phyloP scores from a whole-genome alignment of 129 eudicot species.

The Helichrysum umbraculigerum region DNA sequence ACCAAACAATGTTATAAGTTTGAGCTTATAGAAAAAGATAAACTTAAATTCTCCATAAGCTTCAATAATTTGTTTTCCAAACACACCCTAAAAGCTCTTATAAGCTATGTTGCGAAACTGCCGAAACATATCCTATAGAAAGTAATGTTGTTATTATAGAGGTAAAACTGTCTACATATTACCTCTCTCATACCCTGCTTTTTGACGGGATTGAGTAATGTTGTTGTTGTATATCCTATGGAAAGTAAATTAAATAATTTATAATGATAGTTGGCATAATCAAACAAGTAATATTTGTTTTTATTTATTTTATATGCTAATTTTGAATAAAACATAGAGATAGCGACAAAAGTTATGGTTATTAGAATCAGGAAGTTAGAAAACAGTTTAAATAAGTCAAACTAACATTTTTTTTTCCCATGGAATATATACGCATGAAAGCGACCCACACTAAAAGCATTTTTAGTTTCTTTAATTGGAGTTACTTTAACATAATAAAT shows the following conservation, averaged over 20 bases:
- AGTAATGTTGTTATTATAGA: too few species aligned
- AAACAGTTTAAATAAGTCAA: constrained; percentile 50
- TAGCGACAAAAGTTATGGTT: constrained; percentile 32
- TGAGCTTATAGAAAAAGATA: too few species aligned
- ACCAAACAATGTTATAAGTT: too few species aligned
- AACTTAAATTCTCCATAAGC: too few species aligned
- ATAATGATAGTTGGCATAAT: constrained; percentile 24
- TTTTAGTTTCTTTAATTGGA: not conserved
- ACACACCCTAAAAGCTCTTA: too few species aligned
- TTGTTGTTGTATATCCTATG: too few species aligned
- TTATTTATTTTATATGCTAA: constrained; percentile 22
- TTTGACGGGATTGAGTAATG: too few species aligned
- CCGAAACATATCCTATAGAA: too few species aligned
- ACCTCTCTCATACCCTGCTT: too few species aligned
- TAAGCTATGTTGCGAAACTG: too few species aligned
- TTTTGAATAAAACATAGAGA: constrained; percentile 24
- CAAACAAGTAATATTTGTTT: constrained; percentile 22
- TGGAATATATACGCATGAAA: not conserved
- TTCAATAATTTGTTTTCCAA: too few species aligned
- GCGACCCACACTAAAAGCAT: constrained; percentile 12
- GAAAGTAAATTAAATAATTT: not conserved
- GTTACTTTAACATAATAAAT: not conserved
- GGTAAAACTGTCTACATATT: too few species aligned
- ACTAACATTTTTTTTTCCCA: constrained; percentile 28
- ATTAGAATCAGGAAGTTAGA: constrained; percentile 42